These are phyloP conservation scores for Solanum pimpinellifolium DNA, from an alignment of 257 asterid species.

Conservation along the genomic window DNA sequence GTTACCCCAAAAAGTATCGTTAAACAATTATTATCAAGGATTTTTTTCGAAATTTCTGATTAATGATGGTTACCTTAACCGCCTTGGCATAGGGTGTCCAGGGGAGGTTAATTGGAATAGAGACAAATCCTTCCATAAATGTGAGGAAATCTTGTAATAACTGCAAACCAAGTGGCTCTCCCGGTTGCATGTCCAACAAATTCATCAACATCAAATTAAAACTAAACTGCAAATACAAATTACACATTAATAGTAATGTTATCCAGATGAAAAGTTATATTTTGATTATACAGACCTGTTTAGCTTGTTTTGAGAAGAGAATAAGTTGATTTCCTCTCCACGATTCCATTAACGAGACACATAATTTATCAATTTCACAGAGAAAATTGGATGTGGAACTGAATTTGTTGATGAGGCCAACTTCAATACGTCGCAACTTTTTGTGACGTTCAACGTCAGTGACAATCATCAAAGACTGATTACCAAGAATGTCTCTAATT, in stretches of 20 bases:
- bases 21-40: no score
- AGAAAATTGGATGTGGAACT: conserved; percentile 32
- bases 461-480: conserved; percentile 43
- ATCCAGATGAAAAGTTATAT: background rate
- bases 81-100: conserved; percentile 74
- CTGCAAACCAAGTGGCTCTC: conserved; percentile 35
- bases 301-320: conserved; percentile 42
- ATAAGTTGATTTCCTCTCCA: conserved; percentile 26
- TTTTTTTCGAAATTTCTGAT: background rate
- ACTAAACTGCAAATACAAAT: conserved; percentile 43
- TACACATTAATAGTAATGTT: background rate
- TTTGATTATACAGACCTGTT: background rate
- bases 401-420: conserved; percentile 33
- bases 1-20: background rate
- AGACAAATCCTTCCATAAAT: conserved; percentile 76
- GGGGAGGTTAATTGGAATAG: conserved; percentile 59
- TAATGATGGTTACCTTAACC: conserved; percentile 26
- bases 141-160: conserved; percentile 49
- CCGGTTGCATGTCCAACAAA: conserved; percentile 44
- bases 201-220: conserved; percentile 53
- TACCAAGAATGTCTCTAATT: conserved; percentile 46
- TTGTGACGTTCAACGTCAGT: conserved; percentile 39
- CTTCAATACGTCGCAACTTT: conserved; percentile 33
- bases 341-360: conserved; percentile 13
- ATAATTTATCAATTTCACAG: conserved; percentile 13